These are phyloP conservation scores for Trifolium repens DNA, from an alignment of 306 rosid genomes.

Conservation along the genomic window DNA sequence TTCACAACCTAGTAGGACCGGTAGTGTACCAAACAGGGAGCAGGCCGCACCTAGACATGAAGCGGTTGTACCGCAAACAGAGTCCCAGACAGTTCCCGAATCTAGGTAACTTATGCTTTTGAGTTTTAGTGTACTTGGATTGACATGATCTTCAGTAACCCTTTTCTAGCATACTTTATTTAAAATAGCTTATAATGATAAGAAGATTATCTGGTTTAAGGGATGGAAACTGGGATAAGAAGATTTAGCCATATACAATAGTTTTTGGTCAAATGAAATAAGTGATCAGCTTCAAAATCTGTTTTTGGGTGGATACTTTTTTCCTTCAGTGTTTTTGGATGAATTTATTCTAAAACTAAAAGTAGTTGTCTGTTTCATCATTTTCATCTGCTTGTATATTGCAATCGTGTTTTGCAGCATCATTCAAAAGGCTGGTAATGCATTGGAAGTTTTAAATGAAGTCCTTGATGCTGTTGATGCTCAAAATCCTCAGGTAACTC, in stretches of 20 bases:
- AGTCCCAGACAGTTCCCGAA: constrained; percentile 69
- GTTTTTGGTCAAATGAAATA: constrained; percentile 31
- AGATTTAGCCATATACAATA: constrained; percentile 29
- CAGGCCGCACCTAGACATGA: constrained; percentile 56
- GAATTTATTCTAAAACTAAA: constrained; percentile 18
- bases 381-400: constrained; percentile 30
- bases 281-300: constrained; percentile 26
- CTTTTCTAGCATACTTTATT: constrained; percentile 6
- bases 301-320: constrained; percentile 22
- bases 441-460: constrained; percentile 79
- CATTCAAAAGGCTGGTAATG: constrained; percentile 84
- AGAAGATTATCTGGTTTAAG: constrained; percentile 24
- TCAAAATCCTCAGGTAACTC: constrained; percentile 76
- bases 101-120: constrained; percentile 66
- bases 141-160: constrained; percentile 24
- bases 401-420: constrained; percentile 58
- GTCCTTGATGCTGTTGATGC: constrained; percentile 87
- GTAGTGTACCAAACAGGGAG: constrained; percentile 57
- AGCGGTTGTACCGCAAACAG: constrained; percentile 51
- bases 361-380: constrained; percentile 4
- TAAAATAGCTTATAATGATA: constrained; percentile 14
- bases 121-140: constrained; percentile 34
- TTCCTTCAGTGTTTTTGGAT: not conserved
- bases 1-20: constrained; percentile 55
- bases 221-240: constrained; percentile 14